phyloP scores from a whole-genome alignment of 164 flowering plant species.

The Vitis rotundifolia region DNA sequence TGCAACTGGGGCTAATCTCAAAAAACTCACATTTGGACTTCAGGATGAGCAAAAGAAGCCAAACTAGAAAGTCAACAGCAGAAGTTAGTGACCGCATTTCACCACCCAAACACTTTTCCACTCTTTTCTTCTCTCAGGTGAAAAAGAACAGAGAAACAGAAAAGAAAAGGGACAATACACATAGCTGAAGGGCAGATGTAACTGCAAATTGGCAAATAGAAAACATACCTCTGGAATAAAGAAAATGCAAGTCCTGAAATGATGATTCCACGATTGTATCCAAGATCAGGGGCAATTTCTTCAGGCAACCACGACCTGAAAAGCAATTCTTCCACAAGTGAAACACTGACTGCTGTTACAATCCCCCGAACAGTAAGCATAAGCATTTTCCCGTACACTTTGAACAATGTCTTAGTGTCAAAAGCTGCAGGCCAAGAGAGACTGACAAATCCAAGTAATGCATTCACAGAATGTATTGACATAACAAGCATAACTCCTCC shows the following conservation, averaged over 20 bases:
- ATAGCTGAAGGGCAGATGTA: not conserved
- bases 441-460: constrained; percentile 59
- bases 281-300: constrained; percentile 81
- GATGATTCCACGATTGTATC: constrained; percentile 69
- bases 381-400: constrained; percentile 42
- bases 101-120: too few relatives aligned
- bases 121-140: not conserved
- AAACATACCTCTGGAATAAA: constrained; percentile 65
- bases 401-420: constrained; percentile 39
- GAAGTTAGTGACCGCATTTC: too few relatives aligned
- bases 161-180: not conserved
- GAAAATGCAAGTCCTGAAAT: constrained; percentile 84
- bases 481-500: constrained; percentile 68
- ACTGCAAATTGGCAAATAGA: not conserved
- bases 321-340: constrained; percentile 80
- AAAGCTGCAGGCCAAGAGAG: constrained; percentile 48
- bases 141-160: not conserved
- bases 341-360: constrained; percentile 56
- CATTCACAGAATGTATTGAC: constrained; percentile 56
- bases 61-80: not conserved
- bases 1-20: not conserved
- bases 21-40: not conserved
- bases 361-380: constrained; percentile 51
- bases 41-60: not conserved
- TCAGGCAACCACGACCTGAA: constrained; percentile 92